Evolutionary conservation across 768 basidiomycete genomes (phyloP).

Genomic region (Sutorius australiensis): DNA sequence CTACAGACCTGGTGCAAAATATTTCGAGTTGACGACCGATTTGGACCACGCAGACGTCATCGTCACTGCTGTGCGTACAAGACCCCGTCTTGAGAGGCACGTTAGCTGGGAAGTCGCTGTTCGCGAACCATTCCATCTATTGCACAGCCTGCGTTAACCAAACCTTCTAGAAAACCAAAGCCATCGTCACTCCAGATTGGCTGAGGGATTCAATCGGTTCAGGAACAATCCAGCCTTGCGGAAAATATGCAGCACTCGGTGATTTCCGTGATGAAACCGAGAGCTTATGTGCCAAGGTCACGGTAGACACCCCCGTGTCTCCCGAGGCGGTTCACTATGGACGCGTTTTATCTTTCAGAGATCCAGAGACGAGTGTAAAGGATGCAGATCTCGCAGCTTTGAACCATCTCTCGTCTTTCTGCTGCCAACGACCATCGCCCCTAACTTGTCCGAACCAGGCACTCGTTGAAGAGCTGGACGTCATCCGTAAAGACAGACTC

Average conservation of each 20-base stretch:
- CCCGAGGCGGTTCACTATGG: not conserved
- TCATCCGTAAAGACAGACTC: constrained; percentile 54
- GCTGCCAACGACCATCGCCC: constrained; percentile 62
- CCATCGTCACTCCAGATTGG: constrained; percentile 71
- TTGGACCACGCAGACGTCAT: constrained; percentile 57
- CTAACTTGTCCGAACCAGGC: constrained; percentile 67
- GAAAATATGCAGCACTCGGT: constrained; percentile 52
- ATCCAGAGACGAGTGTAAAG: constrained; percentile 18
- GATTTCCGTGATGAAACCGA: constrained; percentile 47
- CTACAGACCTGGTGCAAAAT: not conserved
- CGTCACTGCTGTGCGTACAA: constrained; percentile 63
- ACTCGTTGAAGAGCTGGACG: constrained; percentile 53
- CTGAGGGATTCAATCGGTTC: constrained; percentile 52
- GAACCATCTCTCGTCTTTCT: constrained; percentile 40
- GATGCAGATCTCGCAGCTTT: constrained; percentile 15
- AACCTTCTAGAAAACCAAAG: constrained; percentile 52
- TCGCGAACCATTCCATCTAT: constrained; percentile 26
- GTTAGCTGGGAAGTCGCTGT: constrained; percentile 63
- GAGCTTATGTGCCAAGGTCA: constrained; percentile 39
- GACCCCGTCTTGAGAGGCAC: constrained; percentile 66
- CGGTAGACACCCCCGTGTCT: not conserved
- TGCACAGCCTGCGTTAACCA: not conserved
- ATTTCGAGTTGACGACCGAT: constrained; percentile 37
- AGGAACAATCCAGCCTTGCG: constrained; percentile 45
- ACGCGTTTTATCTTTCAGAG: constrained; percentile 4